Base-by-base conservation (phyloP, 2,329 filamentous ascomycete species). In the Fusarium poae region DNA sequence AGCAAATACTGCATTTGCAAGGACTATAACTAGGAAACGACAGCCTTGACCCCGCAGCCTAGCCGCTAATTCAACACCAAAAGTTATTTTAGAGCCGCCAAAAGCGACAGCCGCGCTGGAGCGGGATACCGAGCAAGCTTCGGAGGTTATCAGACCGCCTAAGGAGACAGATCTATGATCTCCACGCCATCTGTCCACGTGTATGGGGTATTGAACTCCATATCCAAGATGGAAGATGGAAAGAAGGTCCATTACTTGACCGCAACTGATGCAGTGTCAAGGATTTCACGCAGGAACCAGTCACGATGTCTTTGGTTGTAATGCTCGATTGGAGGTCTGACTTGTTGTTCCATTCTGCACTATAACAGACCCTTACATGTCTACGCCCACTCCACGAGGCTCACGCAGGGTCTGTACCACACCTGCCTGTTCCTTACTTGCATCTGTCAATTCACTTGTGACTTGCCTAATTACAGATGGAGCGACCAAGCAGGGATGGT, bases 281-380 rank as follows among this genome's bases (percentile, higher is more conserved):
- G 55, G 55, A 72, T 70, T 58, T 54, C 59, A 74, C 72, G 72
- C 72, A 74, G 72, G 72, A 74, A 74, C 72, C 65, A 55, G 52
- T 49, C 34, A 40, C 29, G 40, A 49, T 67, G 57, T 42, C 51
- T 23, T 67, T 40, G 37, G 20, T 29, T 25, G 52, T 45, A 42
- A 42, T 37, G 30, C 37, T 40, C 52, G 43, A 66, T 52, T 34
- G 61, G 50, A 63, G 52, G 49, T 67, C 63, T 67, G 39, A 59
- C 62, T 58, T 55, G 49, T 42, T 44, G 59, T 40, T 42, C 62
- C 53, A 57, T 58, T 52, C 46, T 66, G 57, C 57, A 62, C 48
- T 61, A 23, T 54, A 27, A 51, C 30, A 66, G 66, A 67, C 62
- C 57, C 58, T 67, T 50, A 49, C 40, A 44, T 51, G 23, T 39